Base-by-base conservation (phyloP, 2,329 filamentous ascomycete species). In the Thielaviopsis ethacetica region DNA sequence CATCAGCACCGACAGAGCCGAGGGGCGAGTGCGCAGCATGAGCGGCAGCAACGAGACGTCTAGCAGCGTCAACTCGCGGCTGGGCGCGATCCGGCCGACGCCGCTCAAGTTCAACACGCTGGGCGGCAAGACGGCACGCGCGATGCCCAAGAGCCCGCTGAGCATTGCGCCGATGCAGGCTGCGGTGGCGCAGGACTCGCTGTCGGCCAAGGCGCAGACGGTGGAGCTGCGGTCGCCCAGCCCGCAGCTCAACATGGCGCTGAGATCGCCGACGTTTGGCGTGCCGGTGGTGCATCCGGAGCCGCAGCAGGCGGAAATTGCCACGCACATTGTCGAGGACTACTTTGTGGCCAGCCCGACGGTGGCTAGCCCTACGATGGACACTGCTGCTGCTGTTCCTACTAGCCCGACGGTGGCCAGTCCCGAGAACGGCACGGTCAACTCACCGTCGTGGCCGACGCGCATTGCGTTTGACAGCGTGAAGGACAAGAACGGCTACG, bases 61-160 rank as follows among this genome's bases (percentile, higher is more conserved):
- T n/a, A 19, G n/a, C 24, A 57, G 34, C 4, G 50, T 44, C 4
- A 61, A 56, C 27, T 19, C 49, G 15, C 47, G 60, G 5, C 54
- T 59, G 10, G 54, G 50, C 22, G 57, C 60, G 13, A 56, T 59
- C 44, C 53, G 57, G n/a, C 60, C 60, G 17, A 53, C 60, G 5
- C 53, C 55, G 2, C 26, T 61, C 21, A 58, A 54, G n/a, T 38
- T 61, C 44, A 38, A 26, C 5, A 52, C 44, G 34, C 53, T 56
- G 7, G 56, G 30, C 7, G 52, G 34, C 47, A 50, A 54, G 30
- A 51, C 22, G n/a, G 54, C 53, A 1, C 50, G 50, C 17, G 30
- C 58, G 3, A 60, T 60, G 54, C 58, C 58, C 26, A 57, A 57
- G 50, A 60, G 58, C 15, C 58, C 58, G 19, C 49, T 60, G n/a